Evolutionary conservation across 2,329 filamentous ascomycete genomes (phyloP).

Genomic region (Neonectria magnoliae): DNA sequence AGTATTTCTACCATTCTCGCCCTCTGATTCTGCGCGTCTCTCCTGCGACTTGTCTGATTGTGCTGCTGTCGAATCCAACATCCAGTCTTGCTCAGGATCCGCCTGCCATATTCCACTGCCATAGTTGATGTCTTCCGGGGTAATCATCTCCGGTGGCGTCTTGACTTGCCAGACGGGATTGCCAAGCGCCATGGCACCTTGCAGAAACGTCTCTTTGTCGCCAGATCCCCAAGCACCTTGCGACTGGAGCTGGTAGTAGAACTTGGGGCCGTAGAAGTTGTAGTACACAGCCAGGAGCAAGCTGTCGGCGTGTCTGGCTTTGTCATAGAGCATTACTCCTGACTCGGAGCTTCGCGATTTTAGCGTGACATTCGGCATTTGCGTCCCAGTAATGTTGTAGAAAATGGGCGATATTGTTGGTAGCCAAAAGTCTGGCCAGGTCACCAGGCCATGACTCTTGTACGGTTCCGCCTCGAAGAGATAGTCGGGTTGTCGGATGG

Average conservation of each 20-base stretch:
- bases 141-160: constrained; percentile 23
- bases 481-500: constrained; percentile 30
- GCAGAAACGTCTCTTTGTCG: constrained; percentile 39
- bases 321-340: constrained; percentile 36
- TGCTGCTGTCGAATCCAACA: not conserved
- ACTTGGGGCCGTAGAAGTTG: constrained; percentile 37
- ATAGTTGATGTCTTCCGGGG: constrained; percentile 28
- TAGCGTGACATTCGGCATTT: constrained; percentile 30
- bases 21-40: not conserved
- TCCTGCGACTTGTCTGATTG: not conserved
- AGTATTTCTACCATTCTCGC: not conserved
- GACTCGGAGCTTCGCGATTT: constrained; percentile 36
- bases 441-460: constrained; percentile 31
- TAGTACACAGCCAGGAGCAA: constrained; percentile 36
- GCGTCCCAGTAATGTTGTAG: constrained; percentile 31
- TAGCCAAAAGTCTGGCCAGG: constrained; percentile 41
- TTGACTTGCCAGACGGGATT: constrained; percentile 37
- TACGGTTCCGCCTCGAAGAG: constrained; percentile 35
- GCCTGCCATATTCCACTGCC: constrained; percentile 41
- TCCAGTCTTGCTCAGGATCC: constrained; percentile 38
- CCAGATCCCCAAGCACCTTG: constrained; percentile 41
- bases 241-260: constrained; percentile 40
- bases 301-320: constrained; percentile 35
- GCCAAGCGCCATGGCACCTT: constrained; percentile 30
- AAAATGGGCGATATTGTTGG: constrained; percentile 39